phyloP scores from a whole-genome alignment of 805 yeast genomes.

The Ogataea salicorniae region DNA sequence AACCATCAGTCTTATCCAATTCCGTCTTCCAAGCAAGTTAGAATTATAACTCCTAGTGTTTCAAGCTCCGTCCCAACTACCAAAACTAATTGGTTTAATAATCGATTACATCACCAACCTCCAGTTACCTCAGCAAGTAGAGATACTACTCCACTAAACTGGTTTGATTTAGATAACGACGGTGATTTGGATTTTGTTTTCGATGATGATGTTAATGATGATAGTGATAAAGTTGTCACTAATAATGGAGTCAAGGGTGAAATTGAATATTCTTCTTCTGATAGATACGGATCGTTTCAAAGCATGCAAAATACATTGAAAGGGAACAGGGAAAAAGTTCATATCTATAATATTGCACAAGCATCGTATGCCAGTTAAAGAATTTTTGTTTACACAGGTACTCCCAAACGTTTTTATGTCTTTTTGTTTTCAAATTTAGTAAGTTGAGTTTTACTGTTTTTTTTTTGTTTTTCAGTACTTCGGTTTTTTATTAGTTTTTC shows the following conservation, averaged over 20 bases:
- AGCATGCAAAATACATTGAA: background rate
- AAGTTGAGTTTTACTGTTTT: background rate
- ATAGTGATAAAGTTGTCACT: background rate
- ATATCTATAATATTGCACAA: background rate
- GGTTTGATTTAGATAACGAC: slow-evolving; percentile 5
- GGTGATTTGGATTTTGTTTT: slow-evolving; percentile 15
- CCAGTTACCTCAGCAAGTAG: too few relatives aligned
- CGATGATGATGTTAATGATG: slow-evolving; percentile 11
- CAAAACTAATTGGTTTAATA: slow-evolving; percentile 29
- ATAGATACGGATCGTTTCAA: background rate
- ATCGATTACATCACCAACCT: slow-evolving; percentile 4
- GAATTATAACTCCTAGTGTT: slow-evolving; percentile 19
- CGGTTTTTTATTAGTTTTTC: background rate
- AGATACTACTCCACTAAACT: background rate
- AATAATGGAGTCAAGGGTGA: background rate
- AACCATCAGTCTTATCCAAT: slow-evolving; percentile 4
- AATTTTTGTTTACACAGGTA: background rate
- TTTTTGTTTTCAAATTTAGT: background rate
- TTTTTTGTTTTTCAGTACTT: background rate
- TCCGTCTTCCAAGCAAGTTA: slow-evolving; percentile 13
- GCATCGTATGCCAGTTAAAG: slow-evolving; percentile 1
- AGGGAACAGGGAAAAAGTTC: background rate
- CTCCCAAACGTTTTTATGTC: background rate
- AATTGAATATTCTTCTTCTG: background rate
- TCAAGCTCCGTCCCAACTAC: slow-evolving; percentile 35